Evolutionary conservation across 176 grass and related monocot species (phyloP).

Genomic region (Sorghum bicolor): DNA sequence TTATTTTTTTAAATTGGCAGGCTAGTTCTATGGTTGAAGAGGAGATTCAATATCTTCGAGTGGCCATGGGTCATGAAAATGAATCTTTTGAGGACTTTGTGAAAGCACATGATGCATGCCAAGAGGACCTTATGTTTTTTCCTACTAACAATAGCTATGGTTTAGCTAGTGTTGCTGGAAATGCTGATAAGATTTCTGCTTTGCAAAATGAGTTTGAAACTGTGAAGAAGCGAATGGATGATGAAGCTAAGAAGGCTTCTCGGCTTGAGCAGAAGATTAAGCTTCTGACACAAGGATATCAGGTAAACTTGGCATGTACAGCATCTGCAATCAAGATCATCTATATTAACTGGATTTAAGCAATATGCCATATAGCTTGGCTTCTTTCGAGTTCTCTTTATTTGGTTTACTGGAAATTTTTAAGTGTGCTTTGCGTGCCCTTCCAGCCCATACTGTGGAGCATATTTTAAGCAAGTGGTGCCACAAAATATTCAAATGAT

Average conservation of each 20-base stretch:
- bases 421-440: neutral
- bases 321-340: neutral
- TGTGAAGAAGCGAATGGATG: conserved; percentile 85
- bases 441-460: neutral
- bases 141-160: conserved; percentile 68
- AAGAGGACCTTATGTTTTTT: conserved; percentile 95
- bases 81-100: conserved; percentile 86
- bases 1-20: conserved; percentile 39
- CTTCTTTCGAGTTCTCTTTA: neutral
- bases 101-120: conserved; percentile 82
- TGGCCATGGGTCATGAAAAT: conserved; percentile 80
- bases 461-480: neutral
- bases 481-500: neutral
- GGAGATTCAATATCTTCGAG: conserved; percentile 63
- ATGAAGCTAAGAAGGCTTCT: conserved; percentile 84
- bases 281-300: conserved; percentile 87
- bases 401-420: neutral
- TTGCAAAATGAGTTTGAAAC: conserved; percentile 91
- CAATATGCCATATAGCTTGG: neutral
- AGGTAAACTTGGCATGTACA: conserved; percentile 46
- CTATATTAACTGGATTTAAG: neutral
- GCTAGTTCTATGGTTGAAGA: conserved; percentile 75
- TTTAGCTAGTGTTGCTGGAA: conserved; percentile 76
- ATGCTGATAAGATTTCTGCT: conserved; percentile 68
- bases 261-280: conserved; percentile 96